Evolutionary conservation across 2,329 filamentous ascomycete species (phyloP).

Genomic region (Bimuria novae-zelandiae): DNA sequence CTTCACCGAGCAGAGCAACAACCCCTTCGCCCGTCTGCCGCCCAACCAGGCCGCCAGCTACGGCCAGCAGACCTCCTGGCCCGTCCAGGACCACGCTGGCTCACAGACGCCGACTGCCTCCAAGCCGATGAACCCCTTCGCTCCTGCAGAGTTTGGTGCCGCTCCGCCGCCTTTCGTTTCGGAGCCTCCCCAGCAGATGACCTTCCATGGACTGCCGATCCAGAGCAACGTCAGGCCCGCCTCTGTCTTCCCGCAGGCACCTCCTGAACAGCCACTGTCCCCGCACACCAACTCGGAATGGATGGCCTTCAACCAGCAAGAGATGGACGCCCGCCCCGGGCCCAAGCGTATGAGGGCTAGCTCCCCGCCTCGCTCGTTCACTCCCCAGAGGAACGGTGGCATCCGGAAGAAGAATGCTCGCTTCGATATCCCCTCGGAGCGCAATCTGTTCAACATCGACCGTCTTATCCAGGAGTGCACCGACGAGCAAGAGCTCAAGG

Average conservation of each 20-base stretch:
- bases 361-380: constrained; percentile 74
- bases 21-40: constrained; percentile 68
- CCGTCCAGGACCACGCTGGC: constrained; percentile 65
- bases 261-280: constrained; percentile 58
- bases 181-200: constrained; percentile 48
- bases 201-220: constrained; percentile 45
- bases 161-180: constrained; percentile 49
- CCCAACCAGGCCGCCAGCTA: constrained; percentile 53
- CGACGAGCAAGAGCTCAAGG: constrained; percentile 93
- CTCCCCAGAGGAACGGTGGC: constrained; percentile 78
- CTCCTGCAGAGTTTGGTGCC: constrained; percentile 56
- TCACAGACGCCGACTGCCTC: constrained; percentile 75
- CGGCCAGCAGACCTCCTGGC: constrained; percentile 61
- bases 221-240: constrained; percentile 51
- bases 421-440: constrained; percentile 93
- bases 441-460: constrained; percentile 94
- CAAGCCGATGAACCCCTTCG: constrained; percentile 71
- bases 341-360: constrained; percentile 65
- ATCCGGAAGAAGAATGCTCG: constrained; percentile 99
- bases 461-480: constrained; percentile 84
- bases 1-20: constrained; percentile 54
- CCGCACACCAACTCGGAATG: constrained; percentile 66
- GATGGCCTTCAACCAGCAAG: constrained; percentile 56
- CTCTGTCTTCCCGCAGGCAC: constrained; percentile 54
- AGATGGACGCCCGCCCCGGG: constrained; percentile 55